Percentiles rank a stretch among this genome's conserved stretches.
Evolutionary conservation across 768 basidiomycete species (phyloP).

Genomic region (Mycena chlorophos): DNA sequence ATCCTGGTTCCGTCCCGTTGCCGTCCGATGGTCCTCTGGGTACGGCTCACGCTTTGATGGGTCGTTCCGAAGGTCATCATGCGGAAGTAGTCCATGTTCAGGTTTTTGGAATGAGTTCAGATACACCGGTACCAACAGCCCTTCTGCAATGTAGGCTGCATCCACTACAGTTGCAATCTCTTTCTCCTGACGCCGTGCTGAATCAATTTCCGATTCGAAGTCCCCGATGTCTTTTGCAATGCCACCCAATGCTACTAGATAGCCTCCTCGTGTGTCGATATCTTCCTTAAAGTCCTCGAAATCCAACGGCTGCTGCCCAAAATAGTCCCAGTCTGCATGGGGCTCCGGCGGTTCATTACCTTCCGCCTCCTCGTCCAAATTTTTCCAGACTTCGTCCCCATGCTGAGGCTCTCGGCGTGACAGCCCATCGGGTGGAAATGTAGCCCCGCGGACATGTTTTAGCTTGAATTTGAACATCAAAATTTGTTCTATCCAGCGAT

Average conservation of each 20-base stretch:
- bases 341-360: not conserved
- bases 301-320: not conserved
- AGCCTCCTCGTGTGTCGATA: slow-evolving; percentile 11
- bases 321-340: not conserved
- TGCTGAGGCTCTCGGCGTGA: slow-evolving; percentile 24
- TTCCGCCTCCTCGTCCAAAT: not conserved
- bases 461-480: slow-evolving; percentile 35
- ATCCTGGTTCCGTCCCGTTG: not conserved
- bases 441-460: slow-evolving; percentile 28
- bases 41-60: not conserved
- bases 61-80: not conserved
- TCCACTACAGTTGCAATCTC: not conserved
- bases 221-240: not conserved
- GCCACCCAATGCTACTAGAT: not conserved
- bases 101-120: not conserved
- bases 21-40: not conserved
- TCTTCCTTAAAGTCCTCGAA: slow-evolving; percentile 14
- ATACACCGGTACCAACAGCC: not conserved
- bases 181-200: not conserved
- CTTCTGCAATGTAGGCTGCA: not conserved
- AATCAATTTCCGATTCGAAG: not conserved
- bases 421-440: slow-evolving; percentile 34
- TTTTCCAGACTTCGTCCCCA: slow-evolving; percentile 12
- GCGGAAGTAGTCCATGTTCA: not conserved
- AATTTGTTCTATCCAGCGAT: slow-evolving; percentile 38